Percentiles rank a stretch among this genome's conserved stretches.
Conservation (phyloP, 495 filamentous ascomycete genomes). For the Penicillium robsamsonii region DNA sequence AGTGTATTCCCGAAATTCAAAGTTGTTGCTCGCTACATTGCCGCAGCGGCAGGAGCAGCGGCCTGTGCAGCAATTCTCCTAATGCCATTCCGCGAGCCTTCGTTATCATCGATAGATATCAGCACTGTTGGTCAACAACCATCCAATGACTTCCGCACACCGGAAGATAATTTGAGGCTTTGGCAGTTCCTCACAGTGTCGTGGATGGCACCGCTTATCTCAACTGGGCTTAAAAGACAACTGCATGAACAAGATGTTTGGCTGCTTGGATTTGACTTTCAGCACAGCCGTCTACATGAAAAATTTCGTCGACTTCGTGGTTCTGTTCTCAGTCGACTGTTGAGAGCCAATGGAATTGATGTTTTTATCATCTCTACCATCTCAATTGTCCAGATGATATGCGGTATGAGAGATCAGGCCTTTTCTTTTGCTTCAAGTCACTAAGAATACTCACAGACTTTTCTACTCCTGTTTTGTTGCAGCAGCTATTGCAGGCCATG, state of each 20-base stretch:
- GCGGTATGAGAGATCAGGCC: slow-evolving; percentile 37
- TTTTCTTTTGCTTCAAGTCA: too few relatives aligned
- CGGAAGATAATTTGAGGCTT: slow-evolving; percentile 75
- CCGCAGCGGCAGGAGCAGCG: slow-evolving; percentile 40
- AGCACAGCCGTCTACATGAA: slow-evolving; percentile 67
- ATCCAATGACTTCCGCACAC: slow-evolving; percentile 62
- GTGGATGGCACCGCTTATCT: slow-evolving; percentile 76
- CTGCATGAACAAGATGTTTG: slow-evolving; percentile 78
- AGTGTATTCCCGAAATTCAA: slow-evolving; percentile 24
- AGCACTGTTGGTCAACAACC: slow-evolving; percentile 56
- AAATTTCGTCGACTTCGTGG: slow-evolving; percentile 71
- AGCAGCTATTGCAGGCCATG: slow-evolving; percentile 68
- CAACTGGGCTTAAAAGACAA: slow-evolving; percentile 56
- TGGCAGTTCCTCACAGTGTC: slow-evolving; percentile 84
- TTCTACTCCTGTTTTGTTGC: slow-evolving; percentile 64
- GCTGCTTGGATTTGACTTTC: slow-evolving; percentile 70
- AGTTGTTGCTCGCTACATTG: slow-evolving; percentile 39
- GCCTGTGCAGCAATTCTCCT: slow-evolving; percentile 54
- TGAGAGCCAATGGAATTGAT: slow-evolving; percentile 74
- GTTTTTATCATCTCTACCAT: slow-evolving; percentile 63
- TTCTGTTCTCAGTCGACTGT: slow-evolving; percentile 63
- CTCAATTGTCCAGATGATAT: slow-evolving; percentile 58
- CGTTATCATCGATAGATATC: slow-evolving; percentile 58
- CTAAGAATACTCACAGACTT: slow-evolving; percentile 37
- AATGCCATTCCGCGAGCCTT: slow-evolving; percentile 70